phyloP scores from a whole-genome alignment of 352 stramenopile genomes.

The Phytophthora sansomeana region DNA sequence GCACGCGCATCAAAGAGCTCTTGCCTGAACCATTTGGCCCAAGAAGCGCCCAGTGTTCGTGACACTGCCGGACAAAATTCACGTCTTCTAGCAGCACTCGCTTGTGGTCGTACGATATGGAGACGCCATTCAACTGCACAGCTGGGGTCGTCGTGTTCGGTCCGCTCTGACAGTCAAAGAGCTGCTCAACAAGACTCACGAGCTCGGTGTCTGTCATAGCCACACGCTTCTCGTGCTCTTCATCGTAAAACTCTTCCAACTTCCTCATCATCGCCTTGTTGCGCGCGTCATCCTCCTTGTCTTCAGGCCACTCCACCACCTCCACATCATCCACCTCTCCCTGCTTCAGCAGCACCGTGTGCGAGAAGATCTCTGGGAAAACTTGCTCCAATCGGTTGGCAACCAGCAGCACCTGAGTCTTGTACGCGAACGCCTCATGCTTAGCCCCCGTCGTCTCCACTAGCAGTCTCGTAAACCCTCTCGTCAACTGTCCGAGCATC shows the following conservation, averaged over 20 bases:
- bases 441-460: slow-evolving; percentile 84
- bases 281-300: slow-evolving; percentile 35
- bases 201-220: slow-evolving; percentile 46
- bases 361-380: slow-evolving; percentile 78
- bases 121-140: slow-evolving; percentile 55
- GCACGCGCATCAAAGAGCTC: slow-evolving; percentile 76
- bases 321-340: slow-evolving; percentile 31
- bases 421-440: slow-evolving; percentile 83
- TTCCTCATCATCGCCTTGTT: slow-evolving; percentile 50
- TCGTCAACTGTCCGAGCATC: slow-evolving; percentile 86
- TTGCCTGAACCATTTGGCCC: slow-evolving; percentile 83
- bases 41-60: slow-evolving; percentile 75
- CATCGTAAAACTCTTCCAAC: slow-evolving; percentile 45
- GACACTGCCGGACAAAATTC: slow-evolving; percentile 53
- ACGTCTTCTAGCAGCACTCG: slow-evolving; percentile 61
- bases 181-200: slow-evolving; percentile 40
- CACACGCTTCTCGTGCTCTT: slow-evolving; percentile 43
- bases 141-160: slow-evolving; percentile 12
- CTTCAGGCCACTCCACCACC: slow-evolving; percentile 43
- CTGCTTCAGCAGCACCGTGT: slow-evolving; percentile 61
- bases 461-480: slow-evolving; percentile 90
- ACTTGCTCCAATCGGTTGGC: slow-evolving; percentile 92
- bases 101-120: slow-evolving; percentile 63
- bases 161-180: slow-evolving; percentile 42
- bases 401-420: slow-evolving; percentile 90